These are phyloP conservation scores for Allantophomopsis lycopodina DNA, from an alignment of 2,329 filamentous ascomycete species.

Conservation along the genomic window DNA sequence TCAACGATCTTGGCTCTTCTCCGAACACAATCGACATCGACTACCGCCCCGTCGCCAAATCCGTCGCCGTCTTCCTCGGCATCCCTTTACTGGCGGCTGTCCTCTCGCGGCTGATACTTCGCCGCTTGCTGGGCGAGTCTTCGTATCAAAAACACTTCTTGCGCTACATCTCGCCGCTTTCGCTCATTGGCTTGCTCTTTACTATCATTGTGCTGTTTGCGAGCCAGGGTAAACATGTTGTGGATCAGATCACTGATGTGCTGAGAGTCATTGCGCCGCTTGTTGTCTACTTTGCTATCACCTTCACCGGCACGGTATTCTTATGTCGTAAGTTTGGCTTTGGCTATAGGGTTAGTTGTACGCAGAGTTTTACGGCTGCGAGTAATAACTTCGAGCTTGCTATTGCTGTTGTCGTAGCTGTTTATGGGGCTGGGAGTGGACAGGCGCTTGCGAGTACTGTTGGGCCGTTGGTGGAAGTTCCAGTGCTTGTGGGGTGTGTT, in stretches of 20 bases:
- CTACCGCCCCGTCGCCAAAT: conserved; percentile 61
- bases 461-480: conserved; percentile 76
- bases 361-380: conserved; percentile 78
- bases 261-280: conserved; percentile 70
- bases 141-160: conserved; percentile 62
- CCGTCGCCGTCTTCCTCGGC: conserved; percentile 72
- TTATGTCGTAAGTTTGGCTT: conserved; percentile 55
- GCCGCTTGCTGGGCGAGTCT: conserved; percentile 33
- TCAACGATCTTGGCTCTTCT: conserved; percentile 54
- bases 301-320: conserved; percentile 59
- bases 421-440: conserved; percentile 64
- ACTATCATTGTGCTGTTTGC: conserved; percentile 81
- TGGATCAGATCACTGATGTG: conserved; percentile 74
- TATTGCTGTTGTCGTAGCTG: conserved; percentile 75
- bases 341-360: conserved; percentile 54
- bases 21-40: conserved; percentile 26
- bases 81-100: conserved; percentile 73
- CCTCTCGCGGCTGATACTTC: conserved; percentile 54
- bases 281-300: conserved; percentile 63
- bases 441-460: conserved; percentile 75
- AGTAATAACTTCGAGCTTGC: conserved; percentile 92
- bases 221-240: conserved; percentile 62
- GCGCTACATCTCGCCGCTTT: conserved; percentile 57
- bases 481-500: conserved; percentile 64
- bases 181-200: conserved; percentile 71